These are phyloP conservation scores for Colletotrichum sp. DNA, from an alignment of 2,329 filamentous ascomycete species.

Conservation along the genomic window DNA sequence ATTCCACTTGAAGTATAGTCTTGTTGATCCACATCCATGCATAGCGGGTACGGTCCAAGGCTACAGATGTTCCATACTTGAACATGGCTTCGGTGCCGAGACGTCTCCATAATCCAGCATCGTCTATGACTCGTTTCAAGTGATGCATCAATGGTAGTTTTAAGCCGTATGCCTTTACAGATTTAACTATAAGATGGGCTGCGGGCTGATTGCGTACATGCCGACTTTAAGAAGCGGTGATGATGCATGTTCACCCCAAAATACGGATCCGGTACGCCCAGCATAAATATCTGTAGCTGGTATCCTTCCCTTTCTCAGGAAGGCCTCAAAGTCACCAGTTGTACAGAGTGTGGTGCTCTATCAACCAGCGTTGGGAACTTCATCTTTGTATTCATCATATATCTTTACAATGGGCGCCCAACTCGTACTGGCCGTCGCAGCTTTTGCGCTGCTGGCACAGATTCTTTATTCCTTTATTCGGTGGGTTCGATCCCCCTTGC, in stretches of 20 bases:
- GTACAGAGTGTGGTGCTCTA: neutral
- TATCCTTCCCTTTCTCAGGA: neutral
- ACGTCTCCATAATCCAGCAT: neutral
- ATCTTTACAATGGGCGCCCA: neutral
- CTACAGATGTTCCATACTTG: neutral
- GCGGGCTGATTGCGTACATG: neutral
- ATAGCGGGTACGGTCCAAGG: neutral
- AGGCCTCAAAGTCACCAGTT: neutral
- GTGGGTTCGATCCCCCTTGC: slow-evolving; percentile 25
- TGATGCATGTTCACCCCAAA: neutral
- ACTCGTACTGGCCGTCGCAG: neutral
- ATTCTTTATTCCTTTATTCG: neutral
- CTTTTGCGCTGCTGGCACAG: neutral
- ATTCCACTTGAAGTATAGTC: neutral
- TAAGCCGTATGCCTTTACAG: neutral
- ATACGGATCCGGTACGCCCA: neutral
- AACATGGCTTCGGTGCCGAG: neutral
- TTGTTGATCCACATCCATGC: neutral
- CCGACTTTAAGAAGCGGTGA: neutral
- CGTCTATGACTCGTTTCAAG: neutral
- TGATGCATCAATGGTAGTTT: neutral
- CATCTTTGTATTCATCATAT: neutral
- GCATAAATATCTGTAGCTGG: neutral
- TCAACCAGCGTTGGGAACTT: neutral
- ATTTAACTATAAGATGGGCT: neutral